Base-by-base conservation (phyloP, 2,329 filamentous ascomycete genomes). In the Epichloe scottii region DNA sequence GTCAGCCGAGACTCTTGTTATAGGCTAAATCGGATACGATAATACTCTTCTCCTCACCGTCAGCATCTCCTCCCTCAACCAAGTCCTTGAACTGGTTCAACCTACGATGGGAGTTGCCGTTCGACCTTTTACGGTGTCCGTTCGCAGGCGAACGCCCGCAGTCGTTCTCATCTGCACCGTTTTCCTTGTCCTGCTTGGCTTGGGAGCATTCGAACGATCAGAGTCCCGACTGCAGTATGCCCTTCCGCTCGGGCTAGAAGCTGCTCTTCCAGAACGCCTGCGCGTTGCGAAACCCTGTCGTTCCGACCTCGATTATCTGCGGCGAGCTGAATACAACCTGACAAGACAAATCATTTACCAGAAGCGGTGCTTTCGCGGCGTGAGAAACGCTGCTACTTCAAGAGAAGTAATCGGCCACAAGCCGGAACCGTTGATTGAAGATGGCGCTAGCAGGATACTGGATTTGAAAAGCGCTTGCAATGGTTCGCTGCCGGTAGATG, bases 301-400 rank as follows among this genome's bases (percentile, higher is more conserved):
- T 11, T 44, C 62, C 11, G 54, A 60, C 5, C 53, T 66, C 52
- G 60, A 65, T 17, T 59, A 66, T 50, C 56, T 67, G 14, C 60
- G 60, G 34, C 62, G 61, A 4, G 47, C 56, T 21, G 55, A 59
- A 3, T 63, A 66, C 38, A 56, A 59, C 23, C 58, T 77, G 38
- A 71, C 70, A 12, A 63, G 68, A 44, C 64, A 66, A 19, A 63
- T 77, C 42, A 53, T 67, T 38, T 76, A 73, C 58, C 67, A 67
- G 15, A 68, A 70, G 15, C 68, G 69, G 30, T 75, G 72, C 54
- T 64, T 77, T 53, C 65, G 65, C 30, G 68, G 71, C 6, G 51
- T 62, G 5, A 60, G 64, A 41, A 63, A 64, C 23, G 52, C 57
- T 19, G 57, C 60, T 4, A 56, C 67, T 42, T 63, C 72, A 51